These are phyloP conservation scores for Amylocystis lapponica DNA, from an alignment of 768 basidiomycete genomes.

Conservation along the genomic window DNA sequence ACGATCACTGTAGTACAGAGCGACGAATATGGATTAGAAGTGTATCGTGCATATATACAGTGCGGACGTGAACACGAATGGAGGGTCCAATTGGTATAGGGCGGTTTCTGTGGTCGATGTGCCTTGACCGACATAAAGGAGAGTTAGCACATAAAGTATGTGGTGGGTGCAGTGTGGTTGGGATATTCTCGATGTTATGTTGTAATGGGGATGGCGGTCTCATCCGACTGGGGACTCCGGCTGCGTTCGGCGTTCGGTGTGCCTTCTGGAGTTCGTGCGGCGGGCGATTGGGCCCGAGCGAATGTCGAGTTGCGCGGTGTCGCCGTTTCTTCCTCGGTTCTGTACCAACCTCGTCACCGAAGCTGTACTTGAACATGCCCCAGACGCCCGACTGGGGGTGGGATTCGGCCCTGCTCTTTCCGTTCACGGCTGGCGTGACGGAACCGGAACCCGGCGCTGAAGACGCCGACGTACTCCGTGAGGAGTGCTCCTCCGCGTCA, in stretches of 20 bases:
- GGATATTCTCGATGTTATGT: conserved; percentile 20
- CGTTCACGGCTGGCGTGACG: conserved; percentile 22
- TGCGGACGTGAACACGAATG: no score
- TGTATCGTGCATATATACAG: no score
- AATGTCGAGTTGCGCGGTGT: conserved; percentile 43
- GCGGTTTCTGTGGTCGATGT: no score
- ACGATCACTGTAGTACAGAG: no score
- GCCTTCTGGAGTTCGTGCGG: conserved; percentile 14
- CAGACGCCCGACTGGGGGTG: conserved; percentile 4
- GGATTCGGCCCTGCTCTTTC: conserved; percentile 8
- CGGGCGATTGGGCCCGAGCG: conserved; percentile 16
- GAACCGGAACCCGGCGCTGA: conserved; percentile 3
- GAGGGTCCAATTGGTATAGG: no score
- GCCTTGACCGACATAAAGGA: no score
- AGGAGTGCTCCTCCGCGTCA: conserved; percentile 7
- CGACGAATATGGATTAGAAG: no score
- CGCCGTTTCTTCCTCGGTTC: conserved; percentile 21
- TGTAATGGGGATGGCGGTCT: conserved; percentile 20
- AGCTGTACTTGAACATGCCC: background rate
- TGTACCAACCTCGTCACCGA: conserved; percentile 1
- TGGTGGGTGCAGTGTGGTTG: no score
- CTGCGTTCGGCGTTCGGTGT: conserved; percentile 20
- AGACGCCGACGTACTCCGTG: conserved; percentile 9
- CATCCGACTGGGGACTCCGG: conserved; percentile 26
- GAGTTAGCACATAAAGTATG: no score